phyloP scores from a whole-genome alignment of 306 rosid genomes.

The Phaseolus lunatus region DNA sequence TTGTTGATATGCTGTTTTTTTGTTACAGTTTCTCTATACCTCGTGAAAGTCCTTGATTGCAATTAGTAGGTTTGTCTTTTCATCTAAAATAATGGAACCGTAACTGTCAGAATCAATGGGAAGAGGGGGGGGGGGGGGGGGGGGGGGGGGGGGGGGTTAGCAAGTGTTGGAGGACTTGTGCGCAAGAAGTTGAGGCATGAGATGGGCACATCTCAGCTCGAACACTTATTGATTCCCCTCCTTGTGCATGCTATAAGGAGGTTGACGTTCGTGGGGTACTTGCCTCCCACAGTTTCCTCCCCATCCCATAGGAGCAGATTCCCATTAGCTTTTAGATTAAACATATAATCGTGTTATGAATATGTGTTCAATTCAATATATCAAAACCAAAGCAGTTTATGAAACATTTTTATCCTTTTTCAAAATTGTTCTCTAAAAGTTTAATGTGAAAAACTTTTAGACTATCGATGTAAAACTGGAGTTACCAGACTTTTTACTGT shows the following conservation, averaged over 20 bases:
- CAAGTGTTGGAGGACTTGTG: too few species aligned
- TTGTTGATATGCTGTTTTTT: slow-evolving; percentile 30
- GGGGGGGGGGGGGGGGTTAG: too few species aligned
- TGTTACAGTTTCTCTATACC: slow-evolving; percentile 7
- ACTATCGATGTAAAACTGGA: neutral
- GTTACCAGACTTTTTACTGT: neutral
- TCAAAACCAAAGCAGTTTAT: neutral
- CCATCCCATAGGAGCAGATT: neutral
- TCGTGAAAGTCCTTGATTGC: slow-evolving; percentile 11
- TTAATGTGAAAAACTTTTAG: neutral
- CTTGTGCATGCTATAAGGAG: too few species aligned
- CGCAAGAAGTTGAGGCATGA: too few species aligned
- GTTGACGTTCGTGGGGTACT: too few species aligned
- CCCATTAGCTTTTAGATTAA: neutral
- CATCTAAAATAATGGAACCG: slow-evolving; percentile 35
- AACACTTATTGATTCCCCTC: too few species aligned
- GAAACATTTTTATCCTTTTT: neutral
- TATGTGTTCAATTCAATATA: neutral
- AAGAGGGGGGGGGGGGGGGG: too few species aligned
- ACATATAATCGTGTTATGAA: neutral
- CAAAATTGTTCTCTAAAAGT: neutral
- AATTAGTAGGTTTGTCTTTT: slow-evolving; percentile 24
- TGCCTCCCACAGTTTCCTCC: too few species aligned
- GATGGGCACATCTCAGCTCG: too few species aligned
- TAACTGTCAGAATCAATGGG: neutral